Evolutionary conservation across 192 early-diverging fungal species (phyloP), one percentile per base, ranked within the genome.

Genomic region (Gonapodya prolifera): DNA sequence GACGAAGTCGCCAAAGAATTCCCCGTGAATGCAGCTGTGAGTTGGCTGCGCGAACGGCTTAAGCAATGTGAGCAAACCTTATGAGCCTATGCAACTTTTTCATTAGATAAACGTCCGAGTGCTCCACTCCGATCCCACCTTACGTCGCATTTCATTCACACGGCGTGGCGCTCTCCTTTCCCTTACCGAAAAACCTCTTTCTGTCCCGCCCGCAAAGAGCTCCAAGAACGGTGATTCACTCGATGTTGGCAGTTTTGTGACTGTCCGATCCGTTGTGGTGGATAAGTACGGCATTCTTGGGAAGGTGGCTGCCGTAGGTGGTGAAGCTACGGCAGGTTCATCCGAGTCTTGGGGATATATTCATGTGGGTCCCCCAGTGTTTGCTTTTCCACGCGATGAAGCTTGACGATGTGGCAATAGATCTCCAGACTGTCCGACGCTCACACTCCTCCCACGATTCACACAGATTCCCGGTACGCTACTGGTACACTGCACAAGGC

Each of bases 391-490:
- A 61, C 8, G 8, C 23, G 8, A 61, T 61, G 45, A 8, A 61
- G 45, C 45, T 61, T 61, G 45, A 16, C 45, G 45, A 61, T 61
- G 45, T 16, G 23, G 8, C 23, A 8, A 16, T 61, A 90, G 69
- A 90, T 91, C 35, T 88, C 91, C 0, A 86, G 91, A 35, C 78
- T 96, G 28, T 80, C 91, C 30, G 95, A 97, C 35, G 87, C 89
- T 28, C 86, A 81, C 35, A 61, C 45, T 8, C 8, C 45, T 8
- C 45, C 45, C 45, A 61, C 45, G 45, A 61, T 61, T 23, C 45
- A 61, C 8, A 61, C 45, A 8, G 45, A 61, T 61, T 8, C 45
- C 45, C 45, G 45, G 31, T 94, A 84, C 80, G 82, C 79, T n/a
- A 34, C 91, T 0, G 96, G 89, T 61, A 89, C 88, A 18, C 80